These are phyloP conservation scores for Albizia julibrissin DNA, from an alignment of 306 rosid species.

Conservation along the genomic window DNA sequence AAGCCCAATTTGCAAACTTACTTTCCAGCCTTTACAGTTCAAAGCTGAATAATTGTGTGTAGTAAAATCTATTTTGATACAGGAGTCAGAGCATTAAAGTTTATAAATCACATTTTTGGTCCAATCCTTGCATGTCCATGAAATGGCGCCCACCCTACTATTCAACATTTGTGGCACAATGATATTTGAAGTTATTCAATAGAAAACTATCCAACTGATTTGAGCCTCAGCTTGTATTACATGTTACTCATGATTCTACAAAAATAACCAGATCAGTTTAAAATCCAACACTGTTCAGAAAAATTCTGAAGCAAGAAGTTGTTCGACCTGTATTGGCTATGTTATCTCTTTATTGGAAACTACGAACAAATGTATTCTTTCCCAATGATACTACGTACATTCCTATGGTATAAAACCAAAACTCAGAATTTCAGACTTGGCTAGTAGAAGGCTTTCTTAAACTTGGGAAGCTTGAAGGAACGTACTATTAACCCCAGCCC, in stretches of 20 bases:
- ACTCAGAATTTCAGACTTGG: neutral
- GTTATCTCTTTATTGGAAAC: neutral
- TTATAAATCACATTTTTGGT: neutral
- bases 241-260: too few relatives aligned
- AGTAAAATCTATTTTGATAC: too few relatives aligned
- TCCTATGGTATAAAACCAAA: neutral
- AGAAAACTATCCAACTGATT: neutral
- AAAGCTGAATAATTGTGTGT: too few relatives aligned
- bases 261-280: neutral
- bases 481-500: constrained; percentile 65
- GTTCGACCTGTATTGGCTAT: neutral
- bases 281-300: neutral
- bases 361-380: neutral
- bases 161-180: too few relatives aligned
- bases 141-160: too few relatives aligned
- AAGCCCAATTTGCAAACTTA: too few relatives aligned
- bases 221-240: neutral
- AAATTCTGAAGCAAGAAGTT: neutral
- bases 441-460: neutral
- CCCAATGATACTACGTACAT: neutral
- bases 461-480: constrained; percentile 38
- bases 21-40: too few relatives aligned
- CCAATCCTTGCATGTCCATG: neutral
- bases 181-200: neutral
- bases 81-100: neutral